These are phyloP conservation scores for Ormosia semicastrata DNA, from an alignment of 306 rosid species.

Conservation along the genomic window DNA sequence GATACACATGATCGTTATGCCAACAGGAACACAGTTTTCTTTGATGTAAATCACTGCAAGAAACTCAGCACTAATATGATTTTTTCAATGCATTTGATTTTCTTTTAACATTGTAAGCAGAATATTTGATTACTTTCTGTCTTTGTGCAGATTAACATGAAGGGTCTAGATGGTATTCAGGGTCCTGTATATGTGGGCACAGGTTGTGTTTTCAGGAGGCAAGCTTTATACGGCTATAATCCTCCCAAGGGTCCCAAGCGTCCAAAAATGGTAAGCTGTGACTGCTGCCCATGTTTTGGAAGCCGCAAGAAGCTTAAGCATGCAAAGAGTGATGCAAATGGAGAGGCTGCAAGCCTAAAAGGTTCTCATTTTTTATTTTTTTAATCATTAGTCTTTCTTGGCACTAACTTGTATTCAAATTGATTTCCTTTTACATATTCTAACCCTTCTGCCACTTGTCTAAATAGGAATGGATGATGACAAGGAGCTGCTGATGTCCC, in stretches of 20 bases:
- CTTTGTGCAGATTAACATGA: constrained; percentile 66
- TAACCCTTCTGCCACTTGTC: not conserved
- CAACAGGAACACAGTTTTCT: constrained; percentile 29
- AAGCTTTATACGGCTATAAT: constrained; percentile 71
- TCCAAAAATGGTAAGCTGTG: constrained; percentile 78
- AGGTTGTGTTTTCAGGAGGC: constrained; percentile 76
- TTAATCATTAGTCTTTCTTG: not conserved
- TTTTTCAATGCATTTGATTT: not conserved
- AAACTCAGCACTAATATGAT: not conserved
- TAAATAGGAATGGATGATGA: constrained; percentile 55
- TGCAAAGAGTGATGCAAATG: constrained; percentile 52
- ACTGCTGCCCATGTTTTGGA: constrained; percentile 74
- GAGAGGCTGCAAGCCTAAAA: constrained; percentile 51
- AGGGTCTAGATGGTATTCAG: constrained; percentile 82
- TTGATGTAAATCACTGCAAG: constrained; percentile 15
- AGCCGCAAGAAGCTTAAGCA: constrained; percentile 59
- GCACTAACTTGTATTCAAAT: not conserved
- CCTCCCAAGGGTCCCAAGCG: constrained; percentile 82
- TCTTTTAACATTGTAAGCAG: not conserved
- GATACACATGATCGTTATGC: constrained; percentile 30
- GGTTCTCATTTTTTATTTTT: constrained; percentile 22
- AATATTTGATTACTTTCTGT: not conserved
- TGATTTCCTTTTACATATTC: not conserved
- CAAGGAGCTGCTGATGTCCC: constrained; percentile 68
- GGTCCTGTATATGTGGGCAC: constrained; percentile 84